phyloP scores from a whole-genome alignment of 2,329 filamentous ascomycete genomes.

The Sarocladiaceae sp. region DNA sequence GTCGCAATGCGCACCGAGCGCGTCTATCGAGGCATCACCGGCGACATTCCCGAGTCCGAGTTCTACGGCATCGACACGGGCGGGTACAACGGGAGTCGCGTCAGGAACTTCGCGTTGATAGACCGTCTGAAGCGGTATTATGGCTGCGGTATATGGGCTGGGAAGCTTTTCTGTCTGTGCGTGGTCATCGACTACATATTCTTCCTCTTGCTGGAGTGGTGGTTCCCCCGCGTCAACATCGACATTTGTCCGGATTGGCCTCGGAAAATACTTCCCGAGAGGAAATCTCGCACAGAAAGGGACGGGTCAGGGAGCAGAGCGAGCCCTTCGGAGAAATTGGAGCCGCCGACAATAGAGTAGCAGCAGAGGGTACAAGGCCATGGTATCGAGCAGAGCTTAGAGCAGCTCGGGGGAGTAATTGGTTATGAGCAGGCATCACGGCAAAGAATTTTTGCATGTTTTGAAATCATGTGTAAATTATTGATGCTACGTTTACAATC shows the following conservation, averaged over 20 bases:
- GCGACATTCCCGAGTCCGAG: constrained; percentile 75
- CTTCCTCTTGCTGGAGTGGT: constrained; percentile 81
- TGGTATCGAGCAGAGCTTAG: neutral
- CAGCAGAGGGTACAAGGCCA: neutral
- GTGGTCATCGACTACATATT: constrained; percentile 91
- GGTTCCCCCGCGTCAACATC: constrained; percentile 76
- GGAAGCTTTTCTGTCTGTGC: constrained; percentile 93
- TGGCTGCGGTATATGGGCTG: constrained; percentile 96
- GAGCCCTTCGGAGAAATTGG: constrained; percentile 14
- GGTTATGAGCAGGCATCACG: neutral
- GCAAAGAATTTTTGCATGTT: neutral
- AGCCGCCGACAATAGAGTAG: constrained; percentile 3
- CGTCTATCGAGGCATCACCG: constrained; percentile 89
- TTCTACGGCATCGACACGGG: constrained; percentile 78
- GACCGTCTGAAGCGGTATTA: constrained; percentile 95
- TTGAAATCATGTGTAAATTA: neutral
- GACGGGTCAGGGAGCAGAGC: constrained; percentile 20
- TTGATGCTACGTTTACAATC: neutral
- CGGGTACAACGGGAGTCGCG: constrained; percentile 62
- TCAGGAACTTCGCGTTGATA: constrained; percentile 86
- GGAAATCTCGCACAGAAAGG: constrained; percentile 14
- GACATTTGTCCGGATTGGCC: constrained; percentile 92
- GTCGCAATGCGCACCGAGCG: constrained; percentile 89
- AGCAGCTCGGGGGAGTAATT: neutral
- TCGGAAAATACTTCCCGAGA: constrained; percentile 50